Percentiles rank a stretch among this genome's conserved stretches.
Evolutionary conservation across 495 filamentous ascomycete genomes (phyloP).

Genomic region (Podospora comata): DNA sequence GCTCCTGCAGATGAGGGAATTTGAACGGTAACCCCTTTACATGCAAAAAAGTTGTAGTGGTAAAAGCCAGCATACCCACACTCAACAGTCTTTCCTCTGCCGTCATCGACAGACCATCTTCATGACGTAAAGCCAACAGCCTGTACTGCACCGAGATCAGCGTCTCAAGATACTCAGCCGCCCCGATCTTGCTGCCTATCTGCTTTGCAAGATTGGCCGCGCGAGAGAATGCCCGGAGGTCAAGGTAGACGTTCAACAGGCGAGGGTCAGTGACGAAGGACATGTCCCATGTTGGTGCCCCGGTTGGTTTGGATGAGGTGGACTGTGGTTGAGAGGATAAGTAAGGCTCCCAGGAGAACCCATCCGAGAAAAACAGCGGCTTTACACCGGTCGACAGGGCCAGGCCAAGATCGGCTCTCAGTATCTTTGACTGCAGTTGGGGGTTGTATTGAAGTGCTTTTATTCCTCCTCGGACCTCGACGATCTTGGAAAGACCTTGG

Average conservation of each 20-base stretch:
- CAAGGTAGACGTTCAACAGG: conserved; percentile 14
- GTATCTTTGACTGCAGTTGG: conserved; percentile 22
- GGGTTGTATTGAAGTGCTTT: conserved; percentile 12
- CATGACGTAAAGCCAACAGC: conserved; percentile 18
- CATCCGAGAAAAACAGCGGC: conserved; percentile 16
- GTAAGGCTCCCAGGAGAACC: conserved; percentile 19
- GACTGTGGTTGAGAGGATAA: conserved; percentile 1
- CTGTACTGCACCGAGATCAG: conserved; percentile 23
- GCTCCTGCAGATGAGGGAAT: conserved; percentile 13
- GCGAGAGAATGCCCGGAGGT: conserved; percentile 20
- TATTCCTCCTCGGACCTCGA: conserved; percentile 37
- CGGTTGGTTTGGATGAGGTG: too few relatives aligned
- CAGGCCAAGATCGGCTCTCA: conserved; percentile 15
- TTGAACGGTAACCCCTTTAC: conserved; percentile 12
- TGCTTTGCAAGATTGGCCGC: conserved; percentile 17
- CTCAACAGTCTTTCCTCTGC: conserved; percentile 2
- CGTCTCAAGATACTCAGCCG: conserved; percentile 17
- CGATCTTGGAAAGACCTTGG: conserved; percentile 35
- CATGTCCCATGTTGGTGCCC: too few relatives aligned
- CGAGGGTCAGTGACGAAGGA: conserved; percentile 4
- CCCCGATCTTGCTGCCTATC: conserved; percentile 12
- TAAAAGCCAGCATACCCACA: conserved; percentile 25
- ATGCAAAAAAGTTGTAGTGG: conserved; percentile 17
- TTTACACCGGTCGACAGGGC: conserved; percentile 8
- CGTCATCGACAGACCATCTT: background rate